Conservation (phyloP, 2,329 filamentous ascomycete species). For the Aspergillus transmontanensis region DNA sequence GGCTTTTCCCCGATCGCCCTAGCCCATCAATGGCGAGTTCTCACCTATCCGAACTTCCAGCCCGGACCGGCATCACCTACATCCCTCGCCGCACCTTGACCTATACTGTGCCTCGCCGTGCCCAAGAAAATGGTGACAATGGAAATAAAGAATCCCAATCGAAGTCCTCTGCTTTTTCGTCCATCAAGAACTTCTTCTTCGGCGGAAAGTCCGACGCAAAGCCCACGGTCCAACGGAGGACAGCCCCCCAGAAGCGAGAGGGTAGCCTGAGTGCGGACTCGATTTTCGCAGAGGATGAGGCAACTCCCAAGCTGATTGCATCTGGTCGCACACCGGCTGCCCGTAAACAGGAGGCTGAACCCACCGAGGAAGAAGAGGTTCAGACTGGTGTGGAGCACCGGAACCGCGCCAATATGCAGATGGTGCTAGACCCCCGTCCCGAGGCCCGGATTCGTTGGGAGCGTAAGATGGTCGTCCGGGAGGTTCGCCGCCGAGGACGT, state of each 20-base stretch:
- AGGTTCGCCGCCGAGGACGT: constrained; percentile 69
- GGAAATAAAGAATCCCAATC: constrained; percentile 14
- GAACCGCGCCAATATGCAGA: constrained; percentile 59
- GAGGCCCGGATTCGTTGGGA: constrained; percentile 72
- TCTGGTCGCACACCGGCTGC: constrained; percentile 31
- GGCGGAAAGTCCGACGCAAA: constrained; percentile 30
- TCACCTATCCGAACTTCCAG: constrained; percentile 17
- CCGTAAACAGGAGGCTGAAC: constrained; percentile 21
- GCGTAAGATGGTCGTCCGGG: constrained; percentile 78
- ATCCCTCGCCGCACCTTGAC: constrained; percentile 41
- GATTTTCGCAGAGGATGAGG: constrained; percentile 45
- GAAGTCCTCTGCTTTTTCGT: constrained; percentile 31
- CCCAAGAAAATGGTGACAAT: constrained; percentile 29
- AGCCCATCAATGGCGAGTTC: neutral
- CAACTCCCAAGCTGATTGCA: constrained; percentile 26
- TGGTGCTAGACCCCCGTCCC: constrained; percentile 75
- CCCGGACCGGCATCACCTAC: constrained; percentile 35
- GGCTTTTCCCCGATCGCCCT: neutral
- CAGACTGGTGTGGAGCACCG: constrained; percentile 35
- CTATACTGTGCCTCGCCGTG: constrained; percentile 33
- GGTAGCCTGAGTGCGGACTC: constrained; percentile 41
- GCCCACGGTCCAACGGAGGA: constrained; percentile 31
- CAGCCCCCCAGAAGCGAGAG: constrained; percentile 35
- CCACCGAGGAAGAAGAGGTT: constrained; percentile 14
- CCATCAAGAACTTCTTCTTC: constrained; percentile 39